A percentile compares a stretch with the other conserved stretches of the same genome.
Evolutionary conservation across 495 filamentous ascomycete species (phyloP).

Genomic region (Baudoinia panamericana): DNA sequence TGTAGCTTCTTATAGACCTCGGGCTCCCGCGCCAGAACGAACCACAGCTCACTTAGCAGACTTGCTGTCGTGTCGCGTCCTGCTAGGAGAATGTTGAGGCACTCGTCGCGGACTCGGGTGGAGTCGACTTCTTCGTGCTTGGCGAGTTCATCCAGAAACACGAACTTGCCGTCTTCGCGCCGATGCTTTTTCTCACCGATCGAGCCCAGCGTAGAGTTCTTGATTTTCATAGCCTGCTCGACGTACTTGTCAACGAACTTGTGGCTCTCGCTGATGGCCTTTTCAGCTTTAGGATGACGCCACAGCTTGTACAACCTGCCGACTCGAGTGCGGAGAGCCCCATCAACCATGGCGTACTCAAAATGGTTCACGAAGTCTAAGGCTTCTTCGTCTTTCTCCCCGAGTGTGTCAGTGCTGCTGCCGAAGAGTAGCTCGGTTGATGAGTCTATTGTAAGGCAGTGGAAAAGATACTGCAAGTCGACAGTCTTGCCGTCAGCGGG

Average conservation of each 20-base stretch:
- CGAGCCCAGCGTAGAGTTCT: neutral
- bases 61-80: slow-evolving; percentile 35
- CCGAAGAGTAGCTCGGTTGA: slow-evolving; percentile 62
- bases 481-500: slow-evolving; percentile 37
- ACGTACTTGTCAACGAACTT: slow-evolving; percentile 34
- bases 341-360: neutral
- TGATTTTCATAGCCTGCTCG: slow-evolving; percentile 16
- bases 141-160: slow-evolving; percentile 52
- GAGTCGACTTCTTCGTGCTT: slow-evolving; percentile 42
- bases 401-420: slow-evolving; percentile 33
- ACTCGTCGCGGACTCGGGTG: slow-evolving; percentile 45
- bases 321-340: no score
- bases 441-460: slow-evolving; percentile 49
- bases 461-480: slow-evolving; percentile 53
- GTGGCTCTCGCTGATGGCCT: slow-evolving; percentile 19
- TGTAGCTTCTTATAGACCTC: slow-evolving; percentile 39
- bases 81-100: slow-evolving; percentile 36
- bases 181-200: neutral
- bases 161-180: slow-evolving; percentile 32
- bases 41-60: slow-evolving; percentile 37
- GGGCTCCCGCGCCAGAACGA: slow-evolving; percentile 37
- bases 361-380: slow-evolving; percentile 19
- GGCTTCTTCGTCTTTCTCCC: slow-evolving; percentile 12
- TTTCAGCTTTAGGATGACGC: slow-evolving; percentile 3
- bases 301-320: neutral